Evolutionary conservation across 2,329 filamentous ascomycete genomes (phyloP).

Genomic region (Tolypocladium ophioglossoides): DNA sequence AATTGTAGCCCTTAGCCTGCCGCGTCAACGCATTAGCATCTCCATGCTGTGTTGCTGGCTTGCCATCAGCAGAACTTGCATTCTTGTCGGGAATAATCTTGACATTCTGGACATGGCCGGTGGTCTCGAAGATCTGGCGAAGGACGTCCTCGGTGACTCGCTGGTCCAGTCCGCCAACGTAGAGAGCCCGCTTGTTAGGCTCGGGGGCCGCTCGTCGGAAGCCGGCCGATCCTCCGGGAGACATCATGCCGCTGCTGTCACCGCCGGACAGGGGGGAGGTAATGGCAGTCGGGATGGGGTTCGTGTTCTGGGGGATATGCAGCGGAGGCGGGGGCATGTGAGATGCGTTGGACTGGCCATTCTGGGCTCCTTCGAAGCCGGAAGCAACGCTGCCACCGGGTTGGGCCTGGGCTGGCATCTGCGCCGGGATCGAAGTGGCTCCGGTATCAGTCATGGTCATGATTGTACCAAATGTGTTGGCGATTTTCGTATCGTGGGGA

Average conservation of each 20-base stretch:
- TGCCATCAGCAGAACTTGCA: conserved; percentile 45
- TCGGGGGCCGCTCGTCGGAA: conserved; percentile 90
- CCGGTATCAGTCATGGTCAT: conserved; percentile 68
- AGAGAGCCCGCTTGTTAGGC: conserved; percentile 95
- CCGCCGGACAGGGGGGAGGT: conserved; percentile 72
- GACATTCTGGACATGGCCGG: conserved; percentile 94
- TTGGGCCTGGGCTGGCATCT: conserved; percentile 60
- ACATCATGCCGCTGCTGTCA: conserved; percentile 60
- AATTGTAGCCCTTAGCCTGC: conserved; percentile 93
- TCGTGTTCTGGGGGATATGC: conserved; percentile 92
- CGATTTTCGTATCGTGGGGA: neutral
- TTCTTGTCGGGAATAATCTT: conserved; percentile 99
- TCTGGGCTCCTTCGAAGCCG: conserved; percentile 66
- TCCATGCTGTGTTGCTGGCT: neutral
- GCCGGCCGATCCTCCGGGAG: conserved; percentile 70
- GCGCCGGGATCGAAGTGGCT: conserved; percentile 48
- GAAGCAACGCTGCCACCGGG: conserved; percentile 47
- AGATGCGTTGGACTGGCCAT: conserved; percentile 55
- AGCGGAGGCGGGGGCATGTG: conserved; percentile 88
- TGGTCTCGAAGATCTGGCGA: conserved; percentile 97
- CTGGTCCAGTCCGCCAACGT: conserved; percentile 89
- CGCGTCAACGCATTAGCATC: conserved; percentile 3
- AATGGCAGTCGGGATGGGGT: conserved; percentile 87
- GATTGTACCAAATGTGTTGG: neutral
- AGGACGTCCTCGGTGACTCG: conserved; percentile 93